Evolutionary conservation across 2,329 filamentous ascomycete genomes (phyloP).

Genomic region (Gaeumannomyces tritici): DNA sequence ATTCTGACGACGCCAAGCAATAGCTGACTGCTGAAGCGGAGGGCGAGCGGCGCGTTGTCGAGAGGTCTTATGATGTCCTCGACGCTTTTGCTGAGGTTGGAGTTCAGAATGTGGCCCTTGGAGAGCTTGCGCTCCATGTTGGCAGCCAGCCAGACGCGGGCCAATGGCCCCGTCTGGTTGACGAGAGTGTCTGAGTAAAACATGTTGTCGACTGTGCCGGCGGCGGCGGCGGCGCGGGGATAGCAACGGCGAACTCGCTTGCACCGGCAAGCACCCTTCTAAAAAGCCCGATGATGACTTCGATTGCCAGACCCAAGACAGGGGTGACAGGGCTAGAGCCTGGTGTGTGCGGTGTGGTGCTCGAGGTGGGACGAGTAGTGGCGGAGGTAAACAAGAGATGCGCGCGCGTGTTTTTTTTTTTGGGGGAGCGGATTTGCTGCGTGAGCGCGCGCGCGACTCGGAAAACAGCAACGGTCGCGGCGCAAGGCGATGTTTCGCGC

Average conservation of each 20-base stretch:
- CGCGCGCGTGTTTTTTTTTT: background rate
- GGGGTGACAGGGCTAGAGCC: no score
- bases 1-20: constrained; percentile 93
- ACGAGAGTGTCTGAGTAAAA: constrained; percentile 96
- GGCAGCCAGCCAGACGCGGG: constrained; percentile 95
- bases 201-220: constrained; percentile 47
- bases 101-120: constrained; percentile 90
- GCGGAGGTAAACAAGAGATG: background rate
- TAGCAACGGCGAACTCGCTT: background rate
- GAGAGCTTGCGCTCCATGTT: constrained; percentile 98
- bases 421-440: background rate
- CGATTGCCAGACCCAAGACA: background rate
- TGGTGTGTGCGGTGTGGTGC: background rate
- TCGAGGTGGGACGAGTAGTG: background rate
- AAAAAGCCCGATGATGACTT: background rate
- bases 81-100: constrained; percentile 90
- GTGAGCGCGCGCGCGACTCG: background rate
- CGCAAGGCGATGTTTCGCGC: background rate
- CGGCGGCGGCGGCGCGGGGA: background rate
- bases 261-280: background rate
- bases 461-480: background rate
- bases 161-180: constrained; percentile 92
- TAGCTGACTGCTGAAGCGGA: constrained; percentile 88
- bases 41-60: constrained; percentile 78
- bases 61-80: constrained; percentile 88